Conservation (phyloP, 2,329 filamentous ascomycete genomes). For the Dothistroma pini region DNA sequence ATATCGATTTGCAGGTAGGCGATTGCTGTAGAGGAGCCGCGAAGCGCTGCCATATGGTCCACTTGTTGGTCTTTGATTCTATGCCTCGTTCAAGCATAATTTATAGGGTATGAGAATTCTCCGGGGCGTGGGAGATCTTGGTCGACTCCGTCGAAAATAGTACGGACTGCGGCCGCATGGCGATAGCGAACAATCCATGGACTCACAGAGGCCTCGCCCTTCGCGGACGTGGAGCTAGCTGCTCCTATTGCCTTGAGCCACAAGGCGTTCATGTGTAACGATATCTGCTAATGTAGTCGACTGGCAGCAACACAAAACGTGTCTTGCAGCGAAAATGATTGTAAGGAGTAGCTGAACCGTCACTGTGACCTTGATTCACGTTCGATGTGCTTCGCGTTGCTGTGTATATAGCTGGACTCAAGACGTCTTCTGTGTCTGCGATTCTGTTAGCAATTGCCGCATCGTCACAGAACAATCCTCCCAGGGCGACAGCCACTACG, state of each 20-base stretch:
- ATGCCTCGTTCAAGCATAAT: no score
- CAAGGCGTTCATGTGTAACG: neutral
- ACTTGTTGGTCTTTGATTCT: neutral
- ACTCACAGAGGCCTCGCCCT: neutral
- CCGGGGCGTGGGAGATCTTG: no score
- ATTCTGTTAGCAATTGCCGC: neutral
- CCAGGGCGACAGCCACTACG: neutral
- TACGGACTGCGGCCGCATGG: neutral
- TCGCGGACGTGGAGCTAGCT: neutral
- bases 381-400: neutral
- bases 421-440: neutral
- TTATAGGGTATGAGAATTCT: no score
- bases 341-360: neutral
- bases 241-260: neutral
- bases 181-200: neutral
- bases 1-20: neutral
- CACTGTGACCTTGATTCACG: neutral
- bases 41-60: neutral
- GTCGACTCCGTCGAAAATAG: neutral
- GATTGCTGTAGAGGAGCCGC: neutral
- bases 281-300: neutral
- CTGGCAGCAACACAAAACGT: neutral
- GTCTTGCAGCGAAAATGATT: neutral
- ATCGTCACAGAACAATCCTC: neutral
- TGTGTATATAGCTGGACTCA: neutral